phyloP scores from a whole-genome alignment of 441 rosid species.

The Adansonia rubrostipa region DNA sequence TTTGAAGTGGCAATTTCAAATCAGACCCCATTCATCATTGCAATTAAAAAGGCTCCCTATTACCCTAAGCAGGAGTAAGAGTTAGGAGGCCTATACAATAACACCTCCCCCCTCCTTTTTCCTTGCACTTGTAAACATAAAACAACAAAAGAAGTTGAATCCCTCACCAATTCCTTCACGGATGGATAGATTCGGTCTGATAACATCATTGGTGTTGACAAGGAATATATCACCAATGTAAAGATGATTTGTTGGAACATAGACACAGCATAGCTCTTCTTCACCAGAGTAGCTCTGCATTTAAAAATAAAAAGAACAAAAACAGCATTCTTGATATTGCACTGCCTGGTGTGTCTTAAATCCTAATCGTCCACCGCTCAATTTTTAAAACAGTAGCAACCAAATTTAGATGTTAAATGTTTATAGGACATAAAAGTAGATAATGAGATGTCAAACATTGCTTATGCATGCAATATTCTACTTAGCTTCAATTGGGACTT shows the following conservation, averaged over 20 bases:
- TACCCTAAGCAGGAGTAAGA: conserved; percentile 9
- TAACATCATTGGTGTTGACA: conserved; percentile 77
- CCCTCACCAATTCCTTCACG: conserved; percentile 97
- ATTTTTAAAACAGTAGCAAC: neutral
- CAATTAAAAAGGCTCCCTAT: neutral
- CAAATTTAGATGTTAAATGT: neutral
- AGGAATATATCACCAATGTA: conserved; percentile 95
- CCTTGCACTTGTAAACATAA: neutral
- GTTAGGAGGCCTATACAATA: neutral
- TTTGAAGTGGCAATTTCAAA: neutral
- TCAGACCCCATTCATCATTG: neutral
- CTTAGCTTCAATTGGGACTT: conserved; percentile 1
- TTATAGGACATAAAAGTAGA: neutral
- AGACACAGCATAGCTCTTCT: conserved; percentile 93
- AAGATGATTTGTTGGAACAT: conserved; percentile 97
- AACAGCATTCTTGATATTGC: neutral
- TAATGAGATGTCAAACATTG: neutral
- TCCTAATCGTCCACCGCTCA: neutral
- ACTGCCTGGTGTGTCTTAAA: neutral
- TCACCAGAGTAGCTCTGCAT: conserved; percentile 83
- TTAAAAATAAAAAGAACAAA: conserved; percentile 14
- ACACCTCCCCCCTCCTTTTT: neutral
- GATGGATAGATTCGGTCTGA: conserved; percentile 92
- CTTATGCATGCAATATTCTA: neutral
- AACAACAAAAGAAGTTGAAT: neutral